Conservation (phyloP, 345 rosid genomes). For the Microcos paniculata region DNA sequence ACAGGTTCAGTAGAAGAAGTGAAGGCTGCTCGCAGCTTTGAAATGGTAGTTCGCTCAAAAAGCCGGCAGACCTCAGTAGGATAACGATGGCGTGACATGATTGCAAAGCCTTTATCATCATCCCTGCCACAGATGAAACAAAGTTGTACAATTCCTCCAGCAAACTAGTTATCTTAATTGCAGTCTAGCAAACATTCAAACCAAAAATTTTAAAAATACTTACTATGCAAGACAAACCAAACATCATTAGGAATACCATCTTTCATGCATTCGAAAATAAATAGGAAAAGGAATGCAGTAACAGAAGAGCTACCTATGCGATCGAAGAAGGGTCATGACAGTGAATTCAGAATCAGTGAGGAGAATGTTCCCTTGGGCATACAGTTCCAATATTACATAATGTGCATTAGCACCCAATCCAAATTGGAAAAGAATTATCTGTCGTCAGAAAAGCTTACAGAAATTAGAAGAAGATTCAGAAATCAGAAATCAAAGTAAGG, state of each 20-base stretch:
- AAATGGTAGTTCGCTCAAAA: conserved; percentile 69
- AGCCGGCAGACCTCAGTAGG: conserved; percentile 83
- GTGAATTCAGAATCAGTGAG: conserved; percentile 88
- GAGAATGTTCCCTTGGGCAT: conserved; percentile 95
- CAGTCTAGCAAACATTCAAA: conserved; percentile 1
- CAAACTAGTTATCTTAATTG: conserved; percentile 4
- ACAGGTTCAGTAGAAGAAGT: conserved; percentile 37
- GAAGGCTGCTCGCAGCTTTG: conserved; percentile 62
- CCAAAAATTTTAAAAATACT: not conserved
- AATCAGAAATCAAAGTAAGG: not conserved
- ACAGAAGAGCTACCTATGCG: conserved; percentile 64
- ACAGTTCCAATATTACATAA: conserved; percentile 90
- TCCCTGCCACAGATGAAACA: conserved; percentile 48
- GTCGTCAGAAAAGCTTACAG: conserved; percentile 16
- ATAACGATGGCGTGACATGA: conserved; percentile 96
- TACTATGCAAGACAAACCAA: not conserved
- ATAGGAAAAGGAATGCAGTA: not conserved
- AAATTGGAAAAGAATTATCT: conserved; percentile 95
- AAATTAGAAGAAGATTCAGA: conserved; percentile 9
- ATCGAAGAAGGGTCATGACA: conserved; percentile 91
- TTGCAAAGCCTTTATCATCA: conserved; percentile 95
- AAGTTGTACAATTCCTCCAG: not conserved
- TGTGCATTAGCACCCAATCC: conserved; percentile 89
- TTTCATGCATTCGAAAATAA: not conserved
- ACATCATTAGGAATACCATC: not conserved